Base-by-base conservation (phyloP, 768 basidiomycete species). In the Pisolithus albus region DNA sequence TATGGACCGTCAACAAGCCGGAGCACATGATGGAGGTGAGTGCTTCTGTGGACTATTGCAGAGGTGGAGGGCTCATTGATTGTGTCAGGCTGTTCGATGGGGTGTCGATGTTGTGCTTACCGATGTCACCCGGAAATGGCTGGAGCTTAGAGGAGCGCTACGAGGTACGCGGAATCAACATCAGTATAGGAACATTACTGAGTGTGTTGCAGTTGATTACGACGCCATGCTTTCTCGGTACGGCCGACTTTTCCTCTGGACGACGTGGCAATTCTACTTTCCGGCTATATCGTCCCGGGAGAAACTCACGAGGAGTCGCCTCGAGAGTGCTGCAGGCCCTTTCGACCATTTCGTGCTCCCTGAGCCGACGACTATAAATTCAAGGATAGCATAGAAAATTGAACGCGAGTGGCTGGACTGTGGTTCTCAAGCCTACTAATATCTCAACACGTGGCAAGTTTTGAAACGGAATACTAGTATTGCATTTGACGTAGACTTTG, bases 1-100 rank as follows among this genome's bases (percentile, higher is more conserved):
- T 92, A 3, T 97, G 94, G 96, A 99, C 96, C 0, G 95, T 98
- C 24, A 99, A 99, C 62, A 78, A 84, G 43, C 83, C 83, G 9
- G 82, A 81, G 49, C 83, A 92, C 62, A 92, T 92, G 90, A 87
- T 90, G 78, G 89, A 92, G 81, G 88, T 84, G 26, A 40, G 80
- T 67, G 5, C 28, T 47, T 46, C 24, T 24, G 21, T 42, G 21
- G 50, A 19, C 8, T 46, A 11, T 23, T 36, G 26, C 16, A 30
- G 48, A 24, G 4, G 11, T 11, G 11, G 34, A 34, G 11, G 11
- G 34, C 10, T 28, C 19, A 21, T 2, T 50, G 32, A 36, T 54
- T 49, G 16, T 52, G 49, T 38, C 44, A 88, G 86, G 86, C 84
- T 40, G 86, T 83, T 21, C 72, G 85, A 55, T 92, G 90, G 89